A percentile compares a stretch with the other conserved stretches of the same genome.
phyloP scores from a whole-genome alignment of 257 asterid species.

The Plantago elongata region DNA sequence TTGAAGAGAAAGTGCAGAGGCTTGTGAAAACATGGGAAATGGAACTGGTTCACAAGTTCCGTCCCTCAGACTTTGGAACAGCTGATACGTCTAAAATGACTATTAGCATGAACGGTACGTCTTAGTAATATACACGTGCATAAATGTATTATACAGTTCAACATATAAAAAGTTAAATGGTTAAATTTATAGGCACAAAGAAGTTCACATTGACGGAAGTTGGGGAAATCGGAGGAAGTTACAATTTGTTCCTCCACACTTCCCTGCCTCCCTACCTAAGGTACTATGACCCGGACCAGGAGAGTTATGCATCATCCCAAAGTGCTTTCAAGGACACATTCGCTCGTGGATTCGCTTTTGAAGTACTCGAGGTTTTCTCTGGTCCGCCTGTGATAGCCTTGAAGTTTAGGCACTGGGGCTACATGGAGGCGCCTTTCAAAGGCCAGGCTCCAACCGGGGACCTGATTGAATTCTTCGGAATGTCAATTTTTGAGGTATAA shows the following conservation, averaged over 20 bases:
- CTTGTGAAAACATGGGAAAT: constrained; percentile 52
- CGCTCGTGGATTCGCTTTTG: constrained; percentile 66
- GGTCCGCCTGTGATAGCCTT: constrained; percentile 62
- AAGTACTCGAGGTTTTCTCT: constrained; percentile 58
- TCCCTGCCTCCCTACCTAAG: constrained; percentile 51
- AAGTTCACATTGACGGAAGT: constrained; percentile 33
- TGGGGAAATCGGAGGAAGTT: constrained; percentile 61
- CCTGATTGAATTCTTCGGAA: constrained; percentile 47
- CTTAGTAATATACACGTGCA: too few relatives aligned
- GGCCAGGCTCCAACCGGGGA: constrained; percentile 60
- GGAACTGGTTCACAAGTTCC: constrained; percentile 41
- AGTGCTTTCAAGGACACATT: constrained; percentile 44
- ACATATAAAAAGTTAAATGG: too few relatives aligned
- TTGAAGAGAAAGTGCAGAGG: constrained; percentile 43
- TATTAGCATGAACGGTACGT: constrained; percentile 33
- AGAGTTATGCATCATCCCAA: constrained; percentile 53
- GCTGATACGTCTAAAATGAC: constrained; percentile 32
- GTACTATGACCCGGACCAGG: constrained; percentile 50
- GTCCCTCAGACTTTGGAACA: constrained; percentile 32
- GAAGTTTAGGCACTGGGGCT: constrained; percentile 85
- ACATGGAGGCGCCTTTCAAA: constrained; percentile 62
- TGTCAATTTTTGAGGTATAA: constrained; percentile 43
- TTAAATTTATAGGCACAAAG: constrained; percentile 26
- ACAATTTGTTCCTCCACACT: constrained; percentile 63
- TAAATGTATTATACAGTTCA: too few relatives aligned